Base-by-base conservation (phyloP, 305 asterid genomes). In the Rubia balearica region DNA sequence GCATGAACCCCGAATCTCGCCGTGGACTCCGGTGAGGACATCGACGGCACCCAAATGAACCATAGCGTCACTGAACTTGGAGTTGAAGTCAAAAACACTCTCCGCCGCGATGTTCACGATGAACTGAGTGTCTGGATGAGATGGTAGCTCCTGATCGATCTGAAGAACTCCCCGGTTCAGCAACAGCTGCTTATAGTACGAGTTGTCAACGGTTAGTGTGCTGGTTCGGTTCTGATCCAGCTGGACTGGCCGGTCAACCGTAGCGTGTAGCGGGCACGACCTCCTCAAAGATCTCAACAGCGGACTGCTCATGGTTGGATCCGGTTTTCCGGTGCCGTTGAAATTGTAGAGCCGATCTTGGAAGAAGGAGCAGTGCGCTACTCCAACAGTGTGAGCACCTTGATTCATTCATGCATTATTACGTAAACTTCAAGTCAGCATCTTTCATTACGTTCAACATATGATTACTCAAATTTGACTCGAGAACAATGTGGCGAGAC, bases 371-470 rank as follows among this genome's bases (percentile, higher is more conserved):
- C 97, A 91, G 3, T 89, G 95, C 2, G 97, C 70, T 19, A 89
- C 84, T 8, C 97, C 96, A 0, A 88, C 90, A 0, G 95, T 85
- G 82, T 91, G 96, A 2, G 85, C 95, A 0, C 96, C 94, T 83
- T 14, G 30, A 46, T 49, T 49, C 56, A 16, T 48, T 48, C 56
- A 48, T 48, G 56, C 56, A 5, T 6, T 14, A 45, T 12, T 5
- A 41, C 9, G 14, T 1, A 45, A 10, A 45, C 10, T 45, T 45
- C 14, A 45, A 8, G 14, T 45, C 49, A 45, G 6, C 7, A 41
- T 41, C 8, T 27, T 27, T 48, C 5, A 48, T 48, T 9, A 11
- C 4, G 10, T 48, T 48, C 30, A 1, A 27, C 30, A 27, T 0
- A 27, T 27, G 30, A 27, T 27, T 27, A 27, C 30, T 27, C 30